Percentiles rank a stretch among this genome's conserved stretches.
Evolutionary conservation across 805 yeast genomes (phyloP).

Genomic region (Jamesozyma jinghongensis): DNA sequence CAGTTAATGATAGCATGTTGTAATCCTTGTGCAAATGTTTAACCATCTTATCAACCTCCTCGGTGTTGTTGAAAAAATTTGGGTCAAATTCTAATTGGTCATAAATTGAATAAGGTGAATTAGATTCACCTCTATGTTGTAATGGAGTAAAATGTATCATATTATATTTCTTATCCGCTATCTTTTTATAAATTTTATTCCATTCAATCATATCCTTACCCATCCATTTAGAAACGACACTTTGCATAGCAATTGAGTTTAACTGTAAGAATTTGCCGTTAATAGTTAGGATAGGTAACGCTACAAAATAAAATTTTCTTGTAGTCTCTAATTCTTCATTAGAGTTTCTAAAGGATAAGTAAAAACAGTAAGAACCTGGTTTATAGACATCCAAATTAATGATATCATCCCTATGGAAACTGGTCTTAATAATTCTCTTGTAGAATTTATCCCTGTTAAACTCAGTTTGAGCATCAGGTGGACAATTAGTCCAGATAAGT

Average conservation of each 20-base stretch:
- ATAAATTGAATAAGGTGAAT: slow-evolving; percentile 86
- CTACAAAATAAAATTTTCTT: slow-evolving; percentile 60
- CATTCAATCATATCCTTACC: slow-evolving; percentile 68
- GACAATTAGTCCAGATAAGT: slow-evolving; percentile 63
- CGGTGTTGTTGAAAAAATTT: slow-evolving; percentile 43
- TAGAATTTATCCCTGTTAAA: slow-evolving; percentile 54
- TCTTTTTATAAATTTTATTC: slow-evolving; percentile 53
- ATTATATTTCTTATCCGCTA: slow-evolving; percentile 75
- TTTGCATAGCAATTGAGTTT: slow-evolving; percentile 71
- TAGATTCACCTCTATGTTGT: slow-evolving; percentile 79
- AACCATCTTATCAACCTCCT: slow-evolving; percentile 48
- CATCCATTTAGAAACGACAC: slow-evolving; percentile 87
- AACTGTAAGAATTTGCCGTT: slow-evolving; percentile 52
- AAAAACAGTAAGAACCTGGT: slow-evolving; percentile 79
- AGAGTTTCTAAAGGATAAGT: slow-evolving; percentile 45
- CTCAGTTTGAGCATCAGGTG: slow-evolving; percentile 33
- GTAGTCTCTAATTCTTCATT: slow-evolving; percentile 39
- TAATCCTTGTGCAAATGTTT: slow-evolving; percentile 41
- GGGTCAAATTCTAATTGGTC: slow-evolving; percentile 81
- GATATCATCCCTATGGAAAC: slow-evolving; percentile 54
- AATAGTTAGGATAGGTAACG: slow-evolving; percentile 63
- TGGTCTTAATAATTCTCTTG: slow-evolving; percentile 41
- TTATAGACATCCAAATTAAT: slow-evolving; percentile 51
- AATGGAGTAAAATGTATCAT: slow-evolving; percentile 95
- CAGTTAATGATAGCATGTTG: slow-evolving; percentile 71